Percentiles rank a stretch among this genome's conserved stretches.
Conservation (phyloP, 2,329 filamentous ascomycete genomes). For the Pseudogymnoascus destructans region DNA sequence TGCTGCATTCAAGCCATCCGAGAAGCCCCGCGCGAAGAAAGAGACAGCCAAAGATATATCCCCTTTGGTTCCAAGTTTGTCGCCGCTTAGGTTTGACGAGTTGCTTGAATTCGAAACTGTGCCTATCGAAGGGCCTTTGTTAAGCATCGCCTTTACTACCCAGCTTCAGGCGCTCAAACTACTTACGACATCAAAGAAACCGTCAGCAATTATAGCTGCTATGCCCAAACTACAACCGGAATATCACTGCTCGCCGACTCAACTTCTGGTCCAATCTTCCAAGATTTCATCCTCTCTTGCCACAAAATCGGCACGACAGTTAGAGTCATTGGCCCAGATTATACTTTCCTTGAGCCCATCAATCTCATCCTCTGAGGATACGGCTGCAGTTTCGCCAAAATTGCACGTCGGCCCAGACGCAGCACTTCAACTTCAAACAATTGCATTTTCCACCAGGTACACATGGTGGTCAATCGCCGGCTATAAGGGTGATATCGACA, state of each 20-base stretch:
- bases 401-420: conserved; percentile 42
- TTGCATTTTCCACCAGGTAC: conserved; percentile 49
- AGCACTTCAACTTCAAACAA: conserved; percentile 48
- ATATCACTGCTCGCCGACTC: conserved; percentile 43
- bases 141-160: conserved; percentile 45
- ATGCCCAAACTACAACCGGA: conserved; percentile 41
- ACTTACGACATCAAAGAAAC: conserved; percentile 46
- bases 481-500: conserved; percentile 46
- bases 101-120: conserved; percentile 47
- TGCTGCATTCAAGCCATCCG: conserved; percentile 13
- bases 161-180: conserved; percentile 55
- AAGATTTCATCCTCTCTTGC: conserved; percentile 29
- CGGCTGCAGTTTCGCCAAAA: conserved; percentile 37
- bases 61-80: conserved; percentile 28
- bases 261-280: conserved; percentile 37
- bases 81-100: conserved; percentile 35
- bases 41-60: conserved; percentile 15
- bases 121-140: conserved; percentile 31
- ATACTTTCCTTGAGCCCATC: conserved; percentile 55
- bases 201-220: conserved; percentile 43
- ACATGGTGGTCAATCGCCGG: conserved; percentile 51
- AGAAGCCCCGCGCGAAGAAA: conserved; percentile 17
- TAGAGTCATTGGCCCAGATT: conserved; percentile 52
- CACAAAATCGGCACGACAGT: conserved; percentile 48
- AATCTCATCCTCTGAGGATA: conserved; percentile 50